Conservation (phyloP, 352 stramenopile species). For the Globisporangium polare region DNA sequence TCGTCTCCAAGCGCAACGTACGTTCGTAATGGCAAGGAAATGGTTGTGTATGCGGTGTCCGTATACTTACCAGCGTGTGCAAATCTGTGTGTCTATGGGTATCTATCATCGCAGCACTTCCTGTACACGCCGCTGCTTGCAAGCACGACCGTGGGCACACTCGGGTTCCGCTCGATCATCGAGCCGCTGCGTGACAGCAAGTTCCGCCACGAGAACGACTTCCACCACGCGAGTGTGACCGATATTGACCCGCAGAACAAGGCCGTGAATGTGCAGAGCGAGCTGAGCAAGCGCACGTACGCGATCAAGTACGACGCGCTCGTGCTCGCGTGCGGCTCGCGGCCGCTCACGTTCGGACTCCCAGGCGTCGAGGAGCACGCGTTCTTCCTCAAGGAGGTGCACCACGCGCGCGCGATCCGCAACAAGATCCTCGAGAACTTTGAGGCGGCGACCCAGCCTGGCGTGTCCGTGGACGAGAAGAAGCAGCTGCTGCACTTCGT, state of each 20-base stretch:
- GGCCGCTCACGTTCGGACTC: conserved; percentile 94
- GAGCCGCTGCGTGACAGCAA: conserved; percentile 91
- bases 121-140: conserved; percentile 97
- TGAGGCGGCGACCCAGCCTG: conserved; percentile 91
- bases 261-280: conserved; percentile 62
- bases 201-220: conserved; percentile 69
- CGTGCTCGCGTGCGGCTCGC: conserved; percentile 89
- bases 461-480: conserved; percentile 80
- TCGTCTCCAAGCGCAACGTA: conserved; percentile 82
- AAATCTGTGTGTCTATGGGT: conserved; percentile 6
- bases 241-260: conserved; percentile 81
- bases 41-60: too few relatives aligned
- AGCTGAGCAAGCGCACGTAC: conserved; percentile 58
- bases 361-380: conserved; percentile 89
- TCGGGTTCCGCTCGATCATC: conserved; percentile 97
- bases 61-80: not conserved
- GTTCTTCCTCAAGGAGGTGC: conserved; percentile 97
- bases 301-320: conserved; percentile 93
- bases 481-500: conserved; percentile 94
- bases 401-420: conserved; percentile 89
- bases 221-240: conserved; percentile 66
- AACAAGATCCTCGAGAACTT: conserved; percentile 90
- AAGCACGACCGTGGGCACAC: conserved; percentile 92
- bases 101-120: conserved; percentile 82
- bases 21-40: not conserved